Conservation (phyloP, 768 basidiomycete species). For the Trametopsis cervina region DNA sequence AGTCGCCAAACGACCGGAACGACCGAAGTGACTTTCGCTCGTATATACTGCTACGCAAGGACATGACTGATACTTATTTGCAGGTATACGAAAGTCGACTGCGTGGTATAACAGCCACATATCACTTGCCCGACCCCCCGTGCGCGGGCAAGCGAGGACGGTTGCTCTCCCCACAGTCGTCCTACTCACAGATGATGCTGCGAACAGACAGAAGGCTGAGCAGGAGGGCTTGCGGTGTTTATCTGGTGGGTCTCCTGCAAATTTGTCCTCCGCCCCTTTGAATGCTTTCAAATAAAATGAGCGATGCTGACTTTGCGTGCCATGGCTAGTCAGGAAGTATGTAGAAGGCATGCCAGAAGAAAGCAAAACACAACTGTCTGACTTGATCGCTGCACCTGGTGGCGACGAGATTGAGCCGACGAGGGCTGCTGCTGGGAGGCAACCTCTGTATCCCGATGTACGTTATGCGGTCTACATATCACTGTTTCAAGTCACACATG, state of each 20-base stretch:
- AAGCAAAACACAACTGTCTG: constrained; percentile 49
- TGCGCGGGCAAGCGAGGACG: constrained; percentile 40
- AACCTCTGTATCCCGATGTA: constrained; percentile 73
- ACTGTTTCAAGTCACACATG: neutral
- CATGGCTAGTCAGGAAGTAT: constrained; percentile 63
- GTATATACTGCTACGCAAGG: neutral
- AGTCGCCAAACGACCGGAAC: constrained; percentile 90
- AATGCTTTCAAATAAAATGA: neutral
- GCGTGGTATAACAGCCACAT: constrained; percentile 85
- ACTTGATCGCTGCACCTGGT: constrained; percentile 70
- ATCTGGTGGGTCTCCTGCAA: constrained; percentile 47
- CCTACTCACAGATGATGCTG: constrained; percentile 85
- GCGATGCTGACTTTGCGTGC: neutral
- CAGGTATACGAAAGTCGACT: constrained; percentile 84
- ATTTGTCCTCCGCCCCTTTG: too few relatives aligned
- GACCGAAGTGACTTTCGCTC: constrained; percentile 63
- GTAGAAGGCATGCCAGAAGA: constrained; percentile 67
- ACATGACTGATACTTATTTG: neutral
- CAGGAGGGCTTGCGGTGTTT: constrained; percentile 50
- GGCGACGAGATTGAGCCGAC: constrained; percentile 61
- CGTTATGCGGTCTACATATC: constrained; percentile 15
- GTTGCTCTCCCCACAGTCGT: constrained; percentile 52
- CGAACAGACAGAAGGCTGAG: constrained; percentile 72
- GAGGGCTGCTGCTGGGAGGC: constrained; percentile 41
- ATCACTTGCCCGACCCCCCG: constrained; percentile 38